Evolutionary conservation across 495 filamentous ascomycete species (phyloP), one percentile per base, ranked within the genome.

Genomic region (Usnea hakonensis): DNA sequence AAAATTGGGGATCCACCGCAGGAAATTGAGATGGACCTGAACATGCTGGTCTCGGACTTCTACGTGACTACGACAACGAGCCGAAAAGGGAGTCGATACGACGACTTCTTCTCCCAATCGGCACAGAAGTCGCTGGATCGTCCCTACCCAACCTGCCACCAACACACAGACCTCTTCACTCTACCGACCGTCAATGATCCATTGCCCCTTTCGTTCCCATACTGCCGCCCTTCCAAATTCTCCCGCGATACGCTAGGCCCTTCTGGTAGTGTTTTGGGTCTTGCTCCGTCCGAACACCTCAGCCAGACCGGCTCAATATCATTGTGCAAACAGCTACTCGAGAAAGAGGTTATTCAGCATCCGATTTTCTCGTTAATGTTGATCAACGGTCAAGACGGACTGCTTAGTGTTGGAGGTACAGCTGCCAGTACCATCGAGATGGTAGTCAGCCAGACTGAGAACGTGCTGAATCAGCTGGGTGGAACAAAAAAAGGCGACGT

Each of bases 391-490:
- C 60, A 71, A 48, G 66, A 71, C 56, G 72, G 72, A 3, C 57
- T 74, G 6, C 67, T 74, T 8, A 74, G 72, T 57, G 52, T 74
- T 26, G 72, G 72, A 43, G 70, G 70, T 5, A 74, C 72, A 19
- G 67, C 60, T 19, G 72, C 70, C 13, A 35, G 35, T 13, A 58
- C 64, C 5, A 65, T 71, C 10, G 57, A 66, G 14, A 48, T 64
- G 58, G 69, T 67, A 13, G 61, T 65, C 23, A 57, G 63, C 50
- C 64, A 69, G 57, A 73, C 66, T 1, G 62, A 69, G 46, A 58
- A 33, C 33, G 54, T 66, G 30, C 61, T 74, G 13, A 69, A 73
- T 50, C 62, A 50, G 17, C 7, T 71, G 19, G 66, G 64, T 21
- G 65, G 55, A 21, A 57, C 58, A 23, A 68, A 69, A 50, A 54